Conservation (phyloP, 106 monocot genomes). For the Posidonia australis region DNA sequence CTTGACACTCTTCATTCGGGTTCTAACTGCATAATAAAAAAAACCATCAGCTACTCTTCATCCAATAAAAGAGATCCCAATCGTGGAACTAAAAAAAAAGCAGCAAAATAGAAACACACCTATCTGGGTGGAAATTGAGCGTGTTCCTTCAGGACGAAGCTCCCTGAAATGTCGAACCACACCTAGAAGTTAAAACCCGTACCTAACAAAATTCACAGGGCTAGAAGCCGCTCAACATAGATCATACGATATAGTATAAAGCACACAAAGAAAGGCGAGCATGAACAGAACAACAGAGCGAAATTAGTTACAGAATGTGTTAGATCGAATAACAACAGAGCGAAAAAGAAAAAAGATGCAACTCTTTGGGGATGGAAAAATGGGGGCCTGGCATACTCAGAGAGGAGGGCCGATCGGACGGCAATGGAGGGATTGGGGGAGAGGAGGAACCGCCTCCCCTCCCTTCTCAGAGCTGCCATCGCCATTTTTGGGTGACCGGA, state of each 20-base stretch:
- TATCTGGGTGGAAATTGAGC: slow-evolving; percentile 84
- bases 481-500: slow-evolving; percentile 33
- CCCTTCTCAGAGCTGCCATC: slow-evolving; percentile 72
- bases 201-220: neutral
- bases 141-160: slow-evolving; percentile 39
- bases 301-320: too few relatives aligned
- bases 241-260: too few relatives aligned
- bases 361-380: neutral
- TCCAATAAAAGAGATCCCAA: neutral
- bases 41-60: neutral
- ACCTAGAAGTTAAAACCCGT: neutral
- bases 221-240: neutral
- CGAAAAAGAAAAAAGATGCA: neutral
- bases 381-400: slow-evolving; percentile 30
- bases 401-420: slow-evolving; percentile 37
- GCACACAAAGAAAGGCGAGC: neutral
- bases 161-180: slow-evolving; percentile 35
- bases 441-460: slow-evolving; percentile 62
- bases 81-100: neutral
- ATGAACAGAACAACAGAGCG: neutral
- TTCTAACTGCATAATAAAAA: slow-evolving; percentile 55
- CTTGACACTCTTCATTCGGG: slow-evolving; percentile 91
- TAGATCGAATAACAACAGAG: too few relatives aligned
- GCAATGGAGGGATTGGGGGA: slow-evolving; percentile 15
- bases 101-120: slow-evolving; percentile 27